These are phyloP conservation scores for Aspergillus proliferans DNA, from an alignment of 2,329 filamentous ascomycete genomes.

Conservation along the genomic window DNA sequence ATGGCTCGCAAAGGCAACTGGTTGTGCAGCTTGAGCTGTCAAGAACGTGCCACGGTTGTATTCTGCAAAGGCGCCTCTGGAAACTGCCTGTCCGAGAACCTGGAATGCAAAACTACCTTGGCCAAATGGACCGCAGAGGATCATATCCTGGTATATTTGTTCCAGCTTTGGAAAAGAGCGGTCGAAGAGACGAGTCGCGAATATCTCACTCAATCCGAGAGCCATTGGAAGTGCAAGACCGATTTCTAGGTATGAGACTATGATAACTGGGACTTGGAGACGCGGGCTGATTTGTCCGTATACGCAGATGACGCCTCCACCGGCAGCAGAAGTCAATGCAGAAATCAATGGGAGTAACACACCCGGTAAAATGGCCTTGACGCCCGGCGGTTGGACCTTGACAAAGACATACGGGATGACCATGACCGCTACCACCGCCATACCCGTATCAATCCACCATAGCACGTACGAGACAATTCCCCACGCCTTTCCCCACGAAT, in stretches of 20 bases:
- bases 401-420: constrained; percentile 31
- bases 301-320: constrained; percentile 31
- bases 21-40: constrained; percentile 23
- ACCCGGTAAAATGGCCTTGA: constrained; percentile 28
- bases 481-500: constrained; percentile 1
- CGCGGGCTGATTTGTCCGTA: constrained; percentile 18
- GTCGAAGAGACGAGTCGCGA: constrained; percentile 28
- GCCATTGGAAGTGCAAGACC: constrained; percentile 30
- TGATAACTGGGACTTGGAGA: constrained; percentile 33
- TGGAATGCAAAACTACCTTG: constrained; percentile 38
- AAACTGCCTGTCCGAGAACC: constrained; percentile 29
- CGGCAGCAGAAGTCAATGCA: constrained; percentile 35
- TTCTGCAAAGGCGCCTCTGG: constrained; percentile 23
- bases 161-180: constrained; percentile 14
- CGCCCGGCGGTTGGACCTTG: constrained; percentile 30
- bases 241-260: constrained; percentile 37
- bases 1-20: constrained; percentile 29
- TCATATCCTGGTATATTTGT: constrained; percentile 34
- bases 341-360: constrained; percentile 36
- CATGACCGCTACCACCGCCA: constrained; percentile 29
- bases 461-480: constrained; percentile 30
- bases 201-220: constrained; percentile 26
- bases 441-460: constrained; percentile 36
- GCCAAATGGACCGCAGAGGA: constrained; percentile 36
- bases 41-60: constrained; percentile 31